These are phyloP conservation scores for Endotrypanum monterogeii DNA, from an alignment of 208 protist genomes.

Conservation along the genomic window DNA sequence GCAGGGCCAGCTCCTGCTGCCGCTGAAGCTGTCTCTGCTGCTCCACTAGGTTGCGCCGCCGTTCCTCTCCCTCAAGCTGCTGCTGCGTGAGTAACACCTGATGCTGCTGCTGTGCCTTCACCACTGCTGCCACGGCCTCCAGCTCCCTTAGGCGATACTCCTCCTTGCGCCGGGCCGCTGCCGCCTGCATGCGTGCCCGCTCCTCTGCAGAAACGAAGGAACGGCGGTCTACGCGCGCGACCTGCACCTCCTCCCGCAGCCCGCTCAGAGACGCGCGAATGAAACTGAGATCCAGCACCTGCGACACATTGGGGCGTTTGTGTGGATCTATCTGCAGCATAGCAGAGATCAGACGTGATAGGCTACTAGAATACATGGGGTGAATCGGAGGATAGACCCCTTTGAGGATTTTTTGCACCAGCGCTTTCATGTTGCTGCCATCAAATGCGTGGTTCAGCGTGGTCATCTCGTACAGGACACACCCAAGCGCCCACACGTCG, in stretches of 20 bases:
- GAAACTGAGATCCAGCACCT: conserved; percentile 78
- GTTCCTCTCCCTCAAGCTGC: conserved; percentile 56
- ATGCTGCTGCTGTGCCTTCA: conserved; percentile 48
- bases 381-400: conserved; percentile 85
- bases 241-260: conserved; percentile 67
- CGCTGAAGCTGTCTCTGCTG: conserved; percentile 50
- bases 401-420: conserved; percentile 91
- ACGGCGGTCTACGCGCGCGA: conserved; percentile 41
- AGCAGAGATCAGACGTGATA: conserved; percentile 74
- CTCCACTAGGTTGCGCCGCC: conserved; percentile 46
- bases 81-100: conserved; percentile 47
- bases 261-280: conserved; percentile 71
- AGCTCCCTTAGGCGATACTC: conserved; percentile 54
- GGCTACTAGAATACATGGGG: conserved; percentile 65
- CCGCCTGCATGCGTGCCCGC: conserved; percentile 43
- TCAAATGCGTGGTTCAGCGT: conserved; percentile 92
- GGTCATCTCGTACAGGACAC: conserved; percentile 90
- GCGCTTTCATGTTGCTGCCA: conserved; percentile 88
- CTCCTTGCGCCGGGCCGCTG: conserved; percentile 40
- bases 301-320: conserved; percentile 74
- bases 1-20: conserved; percentile 50
- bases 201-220: conserved; percentile 55
- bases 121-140: conserved; percentile 47
- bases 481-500: conserved; percentile 93
- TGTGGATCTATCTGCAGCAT: conserved; percentile 90